A percentile compares a stretch with the other conserved stretches of the same genome.
These are phyloP conservation scores for Pseudogymnoascus sp. DNA, from an alignment of 2,329 filamentous ascomycete genomes.

Conservation along the genomic window DNA sequence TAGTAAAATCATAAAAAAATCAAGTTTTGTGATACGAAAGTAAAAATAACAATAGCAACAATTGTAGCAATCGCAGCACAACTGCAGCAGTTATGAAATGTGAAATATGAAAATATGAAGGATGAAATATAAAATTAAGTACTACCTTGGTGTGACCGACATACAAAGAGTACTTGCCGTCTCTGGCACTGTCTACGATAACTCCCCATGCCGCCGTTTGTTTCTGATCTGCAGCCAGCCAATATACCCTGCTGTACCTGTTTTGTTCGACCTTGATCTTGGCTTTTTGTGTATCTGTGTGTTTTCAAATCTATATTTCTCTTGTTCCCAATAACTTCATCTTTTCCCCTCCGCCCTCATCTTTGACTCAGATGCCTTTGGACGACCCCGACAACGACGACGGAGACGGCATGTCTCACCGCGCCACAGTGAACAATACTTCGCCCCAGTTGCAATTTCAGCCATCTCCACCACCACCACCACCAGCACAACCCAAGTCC, in stretches of 20 bases:
- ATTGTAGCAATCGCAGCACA: neutral
- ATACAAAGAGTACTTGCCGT: neutral
- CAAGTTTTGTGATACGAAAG: neutral
- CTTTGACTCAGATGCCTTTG: neutral
- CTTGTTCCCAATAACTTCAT: neutral
- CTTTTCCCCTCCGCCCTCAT: neutral
- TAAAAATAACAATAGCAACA: neutral
- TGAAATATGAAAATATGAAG: neutral
- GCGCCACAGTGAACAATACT: neutral
- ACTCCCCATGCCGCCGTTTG: neutral
- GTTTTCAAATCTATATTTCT: neutral
- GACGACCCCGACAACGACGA: neutral
- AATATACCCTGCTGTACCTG: conserved; percentile 1
- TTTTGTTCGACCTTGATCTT: neutral
- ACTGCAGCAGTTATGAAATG: neutral
- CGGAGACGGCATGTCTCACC: conserved; percentile 1
- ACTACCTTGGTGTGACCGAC: neutral
- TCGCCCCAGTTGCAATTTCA: neutral
- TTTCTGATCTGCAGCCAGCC: neutral
- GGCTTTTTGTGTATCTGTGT: neutral
- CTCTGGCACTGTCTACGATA: neutral
- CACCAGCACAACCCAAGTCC: neutral
- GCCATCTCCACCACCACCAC: neutral
- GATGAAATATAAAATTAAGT: neutral
- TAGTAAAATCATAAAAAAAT: neutral